Conservation (phyloP, 768 basidiomycete species). For the Neoboletus brunneissimus region DNA sequence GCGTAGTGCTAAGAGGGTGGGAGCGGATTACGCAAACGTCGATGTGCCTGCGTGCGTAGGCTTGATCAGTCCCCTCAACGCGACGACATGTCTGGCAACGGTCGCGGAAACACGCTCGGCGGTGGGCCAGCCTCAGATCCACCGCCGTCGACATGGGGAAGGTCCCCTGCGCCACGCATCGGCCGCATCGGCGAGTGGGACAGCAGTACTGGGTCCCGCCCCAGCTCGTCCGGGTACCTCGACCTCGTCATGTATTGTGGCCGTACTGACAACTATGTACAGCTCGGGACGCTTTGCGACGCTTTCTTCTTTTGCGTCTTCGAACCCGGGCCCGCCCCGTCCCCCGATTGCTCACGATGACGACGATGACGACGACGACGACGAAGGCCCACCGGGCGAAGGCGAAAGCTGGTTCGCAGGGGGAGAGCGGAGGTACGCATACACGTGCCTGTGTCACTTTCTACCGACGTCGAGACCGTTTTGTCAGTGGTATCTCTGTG, state of each 20-base stretch:
- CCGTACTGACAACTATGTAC: background rate
- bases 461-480: background rate
- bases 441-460: background rate
- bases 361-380: slow-evolving; percentile 49
- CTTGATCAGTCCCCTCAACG: background rate
- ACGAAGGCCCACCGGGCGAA: slow-evolving; percentile 37
- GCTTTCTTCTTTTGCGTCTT: slow-evolving; percentile 31
- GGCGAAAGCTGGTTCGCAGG: slow-evolving; percentile 85
- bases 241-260: background rate
- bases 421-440: slow-evolving; percentile 81
- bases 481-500: slow-evolving; percentile 76
- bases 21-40: background rate
- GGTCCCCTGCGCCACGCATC: slow-evolving; percentile 40
- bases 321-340: slow-evolving; percentile 15
- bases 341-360: slow-evolving; percentile 11
- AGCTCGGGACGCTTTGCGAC: slow-evolving; percentile 36
- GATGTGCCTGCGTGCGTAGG: background rate
- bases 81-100: slow-evolving; percentile 38
- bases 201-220: too few relatives aligned
- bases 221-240: too few relatives aligned
- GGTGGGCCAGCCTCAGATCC: slow-evolving; percentile 46
- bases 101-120: slow-evolving; percentile 46
- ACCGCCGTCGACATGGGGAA: slow-evolving; percentile 46
- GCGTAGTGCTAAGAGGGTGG: background rate
- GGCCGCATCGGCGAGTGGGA: slow-evolving; percentile 10